Evolutionary conservation across 306 rosid species (phyloP).

Genomic region (Vigna nakashimae): DNA sequence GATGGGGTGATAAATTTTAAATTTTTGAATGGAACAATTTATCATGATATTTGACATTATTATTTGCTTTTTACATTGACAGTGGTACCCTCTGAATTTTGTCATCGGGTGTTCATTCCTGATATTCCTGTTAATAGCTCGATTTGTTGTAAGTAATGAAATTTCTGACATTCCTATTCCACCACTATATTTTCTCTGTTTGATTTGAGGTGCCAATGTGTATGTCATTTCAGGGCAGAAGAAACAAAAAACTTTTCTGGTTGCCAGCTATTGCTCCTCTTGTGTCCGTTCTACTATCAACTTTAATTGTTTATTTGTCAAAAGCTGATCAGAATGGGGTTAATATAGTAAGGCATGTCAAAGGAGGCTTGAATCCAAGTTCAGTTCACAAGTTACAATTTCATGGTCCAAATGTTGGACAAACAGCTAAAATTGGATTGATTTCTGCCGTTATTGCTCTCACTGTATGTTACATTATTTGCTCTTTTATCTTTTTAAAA

Average conservation of each 20-base stretch:
- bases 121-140: constrained; percentile 69
- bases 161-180: background rate
- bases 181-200: background rate
- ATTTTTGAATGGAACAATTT: background rate
- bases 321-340: constrained; percentile 86
- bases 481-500: background rate
- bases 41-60: constrained; percentile 19
- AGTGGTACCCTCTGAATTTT: constrained; percentile 83
- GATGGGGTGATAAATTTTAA: background rate
- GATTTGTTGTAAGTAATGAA: constrained; percentile 70
- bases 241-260: constrained; percentile 85
- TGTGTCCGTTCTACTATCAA: constrained; percentile 74
- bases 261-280: constrained; percentile 84
- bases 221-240: constrained; percentile 69
- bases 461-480: constrained; percentile 60
- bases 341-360: constrained; percentile 72
- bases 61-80: constrained; percentile 36
- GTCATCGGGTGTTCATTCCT: constrained; percentile 80
- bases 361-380: constrained; percentile 75
- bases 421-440: constrained; percentile 79
- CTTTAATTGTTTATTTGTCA: constrained; percentile 74
- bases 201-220: constrained; percentile 27
- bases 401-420: constrained; percentile 64
- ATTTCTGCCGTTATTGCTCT: constrained; percentile 81
- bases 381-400: constrained; percentile 72